Evolutionary conservation across 2,329 filamentous ascomycete genomes (phyloP).

Genomic region (Sporothrix protearum): DNA sequence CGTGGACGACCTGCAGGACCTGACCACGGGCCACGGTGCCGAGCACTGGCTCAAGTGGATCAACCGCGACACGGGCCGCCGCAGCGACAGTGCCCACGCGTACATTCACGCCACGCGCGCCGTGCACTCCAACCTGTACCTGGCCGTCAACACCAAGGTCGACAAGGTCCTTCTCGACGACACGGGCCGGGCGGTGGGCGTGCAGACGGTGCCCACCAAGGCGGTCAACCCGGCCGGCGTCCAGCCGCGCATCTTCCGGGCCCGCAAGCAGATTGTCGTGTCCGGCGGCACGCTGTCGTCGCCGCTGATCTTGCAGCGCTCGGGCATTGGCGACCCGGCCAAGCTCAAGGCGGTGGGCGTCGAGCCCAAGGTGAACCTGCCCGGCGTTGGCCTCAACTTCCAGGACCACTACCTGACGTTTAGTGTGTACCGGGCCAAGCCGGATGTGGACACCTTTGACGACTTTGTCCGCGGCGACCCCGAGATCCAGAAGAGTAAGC

Average conservation of each 20-base stretch:
- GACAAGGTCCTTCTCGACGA: conserved; percentile 73
- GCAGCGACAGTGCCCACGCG: conserved; percentile 72
- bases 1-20: conserved; percentile 73
- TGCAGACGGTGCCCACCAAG: conserved; percentile 68
- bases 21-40: conserved; percentile 65
- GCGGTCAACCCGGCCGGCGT: conserved; percentile 43
- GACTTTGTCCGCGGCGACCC: conserved; percentile 74
- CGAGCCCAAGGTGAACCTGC: conserved; percentile 65
- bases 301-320: conserved; percentile 70
- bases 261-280: conserved; percentile 71
- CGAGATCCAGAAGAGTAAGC: conserved; percentile 61
- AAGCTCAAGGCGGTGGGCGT: conserved; percentile 67
- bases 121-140: conserved; percentile 65
- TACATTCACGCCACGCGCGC: conserved; percentile 74
- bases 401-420: conserved; percentile 74
- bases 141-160: conserved; percentile 72
- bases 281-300: conserved; percentile 70
- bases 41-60: conserved; percentile 80
- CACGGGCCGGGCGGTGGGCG: conserved; percentile 62
- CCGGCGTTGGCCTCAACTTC: conserved; percentile 72
- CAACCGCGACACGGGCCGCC: conserved; percentile 58
- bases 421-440: conserved; percentile 67
- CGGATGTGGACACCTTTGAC: conserved; percentile 72
- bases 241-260: conserved; percentile 55
- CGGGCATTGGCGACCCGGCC: conserved; percentile 68